Base-by-base conservation (phyloP, 148 eudicot genomes). In the Hydrangea macrophylla region DNA sequence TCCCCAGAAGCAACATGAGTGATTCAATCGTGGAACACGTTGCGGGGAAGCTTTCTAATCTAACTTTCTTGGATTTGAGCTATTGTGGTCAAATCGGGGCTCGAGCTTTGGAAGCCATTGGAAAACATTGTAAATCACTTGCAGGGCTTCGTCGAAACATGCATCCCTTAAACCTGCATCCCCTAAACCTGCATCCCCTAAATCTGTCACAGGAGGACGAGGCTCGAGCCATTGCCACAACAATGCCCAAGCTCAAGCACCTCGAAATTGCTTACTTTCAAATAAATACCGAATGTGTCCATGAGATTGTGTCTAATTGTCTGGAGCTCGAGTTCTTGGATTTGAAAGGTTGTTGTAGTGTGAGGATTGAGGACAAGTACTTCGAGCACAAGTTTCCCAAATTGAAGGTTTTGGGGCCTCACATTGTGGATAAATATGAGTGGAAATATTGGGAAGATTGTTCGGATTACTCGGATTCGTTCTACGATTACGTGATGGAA, bases 271-370 rank as follows among this genome's bases (percentile, higher is more conserved):
- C 86, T n/a, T 89, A 84, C 68, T 61, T 84, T 36, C 79, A 66
- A 12, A 62, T 89, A 9, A 74, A 84, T 40, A 80, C 81, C 1
- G 62, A 67, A 1, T 61, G 76, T 31, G 83, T 86, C 58, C 77
- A 82, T 3, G 87, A 84, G 75, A 86, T 89, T 55, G 78, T 89
- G 31, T 61, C 64, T 5, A 76, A 76, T 15, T 89, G 91, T 50
- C 75, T 64, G 0, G 62, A 82, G 40, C 91, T 89, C 5, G 91
- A 81, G 66, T 69, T 69, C 13, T 71, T 89, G 79, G 96, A 89
- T 70, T 37, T 89, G 65, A 81, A 92, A 78, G 96, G 96, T 25
- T 89, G 91, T 58, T 89, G 92, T 89, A 79, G 71, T 31, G 96
- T 86, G 55, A 79, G 76, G 42, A 83, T 86, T 0, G 92, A 84